Evolutionary conservation across 2,329 filamentous ascomycete genomes (phyloP), one percentile per base, ranked within the genome.

Genomic region (Exophiala calicioides): DNA sequence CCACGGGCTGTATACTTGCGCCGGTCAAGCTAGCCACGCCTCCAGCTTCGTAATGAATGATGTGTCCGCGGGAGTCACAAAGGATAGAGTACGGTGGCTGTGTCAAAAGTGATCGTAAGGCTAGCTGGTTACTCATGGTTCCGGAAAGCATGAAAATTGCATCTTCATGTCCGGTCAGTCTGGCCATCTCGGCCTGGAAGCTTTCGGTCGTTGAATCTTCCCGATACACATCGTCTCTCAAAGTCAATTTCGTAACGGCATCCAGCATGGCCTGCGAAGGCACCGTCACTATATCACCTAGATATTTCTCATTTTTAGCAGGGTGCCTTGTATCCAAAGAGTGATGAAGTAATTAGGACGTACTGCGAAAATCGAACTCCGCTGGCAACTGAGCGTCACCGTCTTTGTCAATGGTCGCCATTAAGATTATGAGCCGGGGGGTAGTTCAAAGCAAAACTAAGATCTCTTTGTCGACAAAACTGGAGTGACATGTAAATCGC

Each of bases 101-200:
- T 10, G 47, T 47, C 4, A 69, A 56, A 46, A 64, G 62, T 3
- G 60, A 58, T 1, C 66, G 62, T 10, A 68, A 33, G 23, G 60
- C 60, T 33, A 69, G 61, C 53, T 68, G 65, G 46, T 69, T 69
- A n/a, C 65, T 65, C 65, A 67, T 66, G n/a, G 66, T 69, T 2
- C 66, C 64, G 5, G 66, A 67, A 12, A 66, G 44, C 16, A 62
- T 58, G 47, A 64, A 65, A 3, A 68, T 51, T 1, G 59, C 60
- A 7, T 59, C 62, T 39, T 68, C 63, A 43, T 63, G 64, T 18
- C 66, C 66, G 1, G 63, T 63, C 2, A 68, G 41, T 13, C 53
- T 51, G 3, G 60, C 56, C 26, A 69, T 52, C 19, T 61, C 59
- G 13, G 59, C 47, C 46, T 68, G 59, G 18, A 68, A 61, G 4